Evolutionary conservation across 257 asterid genomes (phyloP).

Genomic region (Nyctanthes arbortristis): DNA sequence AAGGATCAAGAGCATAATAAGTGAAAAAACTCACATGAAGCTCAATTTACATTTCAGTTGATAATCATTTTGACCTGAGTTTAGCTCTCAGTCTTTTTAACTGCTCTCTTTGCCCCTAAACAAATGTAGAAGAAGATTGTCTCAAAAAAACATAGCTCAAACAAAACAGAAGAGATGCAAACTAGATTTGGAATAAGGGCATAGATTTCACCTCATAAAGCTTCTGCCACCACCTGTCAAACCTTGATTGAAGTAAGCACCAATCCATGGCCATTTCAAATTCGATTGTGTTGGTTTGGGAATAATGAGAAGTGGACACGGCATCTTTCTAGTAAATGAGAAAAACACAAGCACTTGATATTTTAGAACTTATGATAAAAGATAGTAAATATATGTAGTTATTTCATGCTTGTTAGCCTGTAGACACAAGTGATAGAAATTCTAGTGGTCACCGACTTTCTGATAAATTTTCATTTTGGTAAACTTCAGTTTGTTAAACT

Average conservation of each 20-base stretch:
- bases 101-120: slow-evolving; percentile 46
- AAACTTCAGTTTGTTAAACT: too few relatives aligned
- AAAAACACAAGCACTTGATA: neutral
- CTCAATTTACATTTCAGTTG: slow-evolving; percentile 14
- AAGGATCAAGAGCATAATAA: neutral
- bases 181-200: slow-evolving; percentile 15
- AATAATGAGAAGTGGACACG: slow-evolving; percentile 78
- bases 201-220: slow-evolving; percentile 55
- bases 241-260: slow-evolving; percentile 63
- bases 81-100: slow-evolving; percentile 24
- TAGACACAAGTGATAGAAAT: neutral
- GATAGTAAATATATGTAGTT: neutral
- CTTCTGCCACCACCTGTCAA: slow-evolving; percentile 57
- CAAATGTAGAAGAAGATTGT: slow-evolving; percentile 13
- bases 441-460: neutral
- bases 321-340: slow-evolving; percentile 62
- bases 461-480: neutral
- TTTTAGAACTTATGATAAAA: neutral
- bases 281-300: slow-evolving; percentile 86
- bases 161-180: neutral
- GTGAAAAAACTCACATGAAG: slow-evolving; percentile 27
- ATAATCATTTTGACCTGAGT: slow-evolving; percentile 41
- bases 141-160: slow-evolving; percentile 11
- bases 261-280: slow-evolving; percentile 81
- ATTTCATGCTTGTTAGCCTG: neutral